These are phyloP conservation scores for Colletotrichum tropicicola DNA, from an alignment of 2,329 filamentous ascomycete genomes.

Conservation along the genomic window DNA sequence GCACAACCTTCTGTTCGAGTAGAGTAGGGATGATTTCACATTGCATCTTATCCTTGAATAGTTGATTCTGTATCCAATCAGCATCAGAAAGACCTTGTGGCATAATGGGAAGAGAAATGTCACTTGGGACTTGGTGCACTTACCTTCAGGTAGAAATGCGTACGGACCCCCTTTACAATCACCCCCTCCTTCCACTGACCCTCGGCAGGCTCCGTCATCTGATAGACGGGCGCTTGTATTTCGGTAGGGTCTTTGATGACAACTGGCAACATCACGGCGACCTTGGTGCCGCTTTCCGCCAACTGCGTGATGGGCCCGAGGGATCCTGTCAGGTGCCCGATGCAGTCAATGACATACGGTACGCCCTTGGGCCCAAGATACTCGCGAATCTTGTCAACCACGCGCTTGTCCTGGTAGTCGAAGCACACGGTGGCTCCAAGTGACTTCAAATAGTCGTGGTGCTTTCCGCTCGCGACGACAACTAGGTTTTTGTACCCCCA, in stretches of 20 bases:
- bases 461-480: slow-evolving; percentile 54
- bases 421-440: slow-evolving; percentile 57
- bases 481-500: slow-evolving; percentile 63
- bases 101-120: too few relatives aligned
- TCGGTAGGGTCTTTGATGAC: slow-evolving; percentile 62
- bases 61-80: slow-evolving; percentile 53
- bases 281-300: slow-evolving; percentile 55
- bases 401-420: slow-evolving; percentile 52
- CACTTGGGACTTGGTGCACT: slow-evolving; percentile 33
- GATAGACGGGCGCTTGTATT: slow-evolving; percentile 58
- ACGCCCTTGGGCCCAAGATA: slow-evolving; percentile 38
- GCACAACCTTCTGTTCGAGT: slow-evolving; percentile 47
- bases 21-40: slow-evolving; percentile 62
- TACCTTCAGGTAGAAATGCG: slow-evolving; percentile 61
- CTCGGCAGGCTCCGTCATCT: slow-evolving; percentile 56
- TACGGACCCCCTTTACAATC: slow-evolving; percentile 60
- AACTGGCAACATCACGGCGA: slow-evolving; percentile 69
- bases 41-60: slow-evolving; percentile 63
- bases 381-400: slow-evolving; percentile 45
- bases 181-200: slow-evolving; percentile 62
- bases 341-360: slow-evolving; percentile 63
- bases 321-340: slow-evolving; percentile 56
- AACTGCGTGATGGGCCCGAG: slow-evolving; percentile 59
- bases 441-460: slow-evolving; percentile 51
- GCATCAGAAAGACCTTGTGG: background rate